These are phyloP conservation scores for Ustilago trichophora DNA, from an alignment of 1,284 basidiomycete species.

Conservation along the genomic window DNA sequence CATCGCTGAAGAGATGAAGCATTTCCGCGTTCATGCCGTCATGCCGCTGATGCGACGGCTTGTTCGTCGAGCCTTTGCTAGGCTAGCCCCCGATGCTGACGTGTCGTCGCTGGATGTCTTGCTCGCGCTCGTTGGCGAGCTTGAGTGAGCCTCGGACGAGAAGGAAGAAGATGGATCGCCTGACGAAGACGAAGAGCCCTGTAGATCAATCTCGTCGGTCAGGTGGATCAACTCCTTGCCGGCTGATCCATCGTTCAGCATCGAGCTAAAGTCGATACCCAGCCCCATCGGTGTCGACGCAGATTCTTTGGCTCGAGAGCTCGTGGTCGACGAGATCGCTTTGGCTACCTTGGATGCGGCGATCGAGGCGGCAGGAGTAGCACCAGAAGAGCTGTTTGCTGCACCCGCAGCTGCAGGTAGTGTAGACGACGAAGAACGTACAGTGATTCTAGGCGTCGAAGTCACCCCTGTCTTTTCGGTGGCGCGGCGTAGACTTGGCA, in stretches of 20 bases:
- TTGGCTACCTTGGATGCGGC: constrained; percentile 32
- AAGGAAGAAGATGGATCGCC: constrained; percentile 4
- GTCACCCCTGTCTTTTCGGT: constrained; percentile 21
- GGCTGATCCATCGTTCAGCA: background rate
- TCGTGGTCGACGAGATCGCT: constrained; percentile 10
- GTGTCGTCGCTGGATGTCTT: constrained; percentile 13
- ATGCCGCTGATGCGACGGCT: constrained; percentile 32
- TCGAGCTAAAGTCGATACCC: constrained; percentile 30
- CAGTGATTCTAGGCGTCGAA: constrained; percentile 35
- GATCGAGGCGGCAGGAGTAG: constrained; percentile 11
- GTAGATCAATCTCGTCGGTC: constrained; percentile 16
- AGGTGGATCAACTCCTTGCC: constrained; percentile 14
- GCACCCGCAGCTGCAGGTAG: background rate
- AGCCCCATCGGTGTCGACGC: constrained; percentile 16
- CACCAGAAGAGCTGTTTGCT: background rate
- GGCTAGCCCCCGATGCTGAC: background rate
- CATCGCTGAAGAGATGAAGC: too few species aligned
- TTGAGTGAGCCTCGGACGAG: constrained; percentile 13
- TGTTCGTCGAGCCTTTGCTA: constrained; percentile 15
- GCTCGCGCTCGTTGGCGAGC: constrained; percentile 12
- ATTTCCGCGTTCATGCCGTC: constrained; percentile 7
- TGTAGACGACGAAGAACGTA: constrained; percentile 30
- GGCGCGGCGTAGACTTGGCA: constrained; percentile 37
- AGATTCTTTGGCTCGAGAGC: constrained; percentile 1
- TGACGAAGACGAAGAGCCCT: constrained; percentile 2